Evolutionary conservation across 2,329 filamentous ascomycete genomes (phyloP), one percentile per base, ranked within the genome.

Genomic region (Cytospora leucostoma): DNA sequence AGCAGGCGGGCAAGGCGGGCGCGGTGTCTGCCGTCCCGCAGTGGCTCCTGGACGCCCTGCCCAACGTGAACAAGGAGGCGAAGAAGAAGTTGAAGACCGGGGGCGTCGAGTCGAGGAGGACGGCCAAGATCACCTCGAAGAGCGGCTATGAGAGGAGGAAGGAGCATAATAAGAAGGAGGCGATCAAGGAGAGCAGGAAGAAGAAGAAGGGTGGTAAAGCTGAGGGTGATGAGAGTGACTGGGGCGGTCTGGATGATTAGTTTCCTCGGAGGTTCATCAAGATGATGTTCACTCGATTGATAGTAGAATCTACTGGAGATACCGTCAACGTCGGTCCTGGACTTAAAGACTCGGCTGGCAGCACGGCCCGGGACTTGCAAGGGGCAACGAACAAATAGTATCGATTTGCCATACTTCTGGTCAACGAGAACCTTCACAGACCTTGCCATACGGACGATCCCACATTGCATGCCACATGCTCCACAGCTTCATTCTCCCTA

Each of bases 21-120:
- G 81, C 78, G 0, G 81, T 83, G 32, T 82, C 84, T 0, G 85
- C 84, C 1, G 83, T 96, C 34, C 88, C 92, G 71, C 88, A 90
- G 74, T 98, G 94, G 93, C 80, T 99, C 58, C 80, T 98, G 6
- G 91, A 97, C 73, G 89, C 92, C 3, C 80, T 99, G 67, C 95
- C 95, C 0, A 89, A 89, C 67, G 86, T 95, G 21, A 88, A 81
- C 70, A 98, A 97, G 82, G 86, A 89, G 57, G 90, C 93, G 66
- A 91, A 90, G 79, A 89, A 94, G 80, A 87, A 87, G 73, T 76
- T 99, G 68, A 96, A 92, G 81, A 86, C 86, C 73, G 59, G 64
- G 2, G 95, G 95, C 7, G 90, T 97, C 11, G 90, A 93, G 75
- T 88, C 86, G 3, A 82, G 93, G 51, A 73, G 81, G 55, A 76